Evolutionary conservation across 83 land plant genomes (phyloP).

Genomic region (Picea engelmannii): DNA sequence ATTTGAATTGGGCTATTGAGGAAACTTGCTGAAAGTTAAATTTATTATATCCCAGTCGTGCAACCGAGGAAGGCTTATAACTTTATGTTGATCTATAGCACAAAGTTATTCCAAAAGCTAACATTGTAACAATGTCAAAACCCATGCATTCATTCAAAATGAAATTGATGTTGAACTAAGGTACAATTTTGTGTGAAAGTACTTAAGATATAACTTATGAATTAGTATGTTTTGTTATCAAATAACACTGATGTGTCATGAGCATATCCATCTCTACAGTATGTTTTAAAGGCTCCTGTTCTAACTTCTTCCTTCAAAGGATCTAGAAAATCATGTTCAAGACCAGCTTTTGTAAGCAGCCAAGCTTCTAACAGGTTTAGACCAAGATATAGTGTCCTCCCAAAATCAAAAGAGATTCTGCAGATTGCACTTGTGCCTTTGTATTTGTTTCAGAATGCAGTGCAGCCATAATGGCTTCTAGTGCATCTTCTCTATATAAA

Average conservation of each 20-base stretch:
- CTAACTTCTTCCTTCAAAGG: conserved; percentile 26
- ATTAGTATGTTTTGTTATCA: neutral
- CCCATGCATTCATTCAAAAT: too few relatives aligned
- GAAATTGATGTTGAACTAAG: too few relatives aligned
- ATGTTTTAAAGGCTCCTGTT: conserved; percentile 14
- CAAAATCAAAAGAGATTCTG: conserved; percentile 49
- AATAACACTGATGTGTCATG: neutral
- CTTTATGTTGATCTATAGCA: too few relatives aligned
- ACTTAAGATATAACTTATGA: neutral
- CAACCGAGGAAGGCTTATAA: too few relatives aligned
- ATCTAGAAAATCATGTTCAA: conserved; percentile 16
- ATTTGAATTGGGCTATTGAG: too few relatives aligned
- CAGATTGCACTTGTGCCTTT: conserved; percentile 31
- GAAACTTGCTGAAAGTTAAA: too few relatives aligned
- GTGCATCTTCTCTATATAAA: conserved; percentile 67
- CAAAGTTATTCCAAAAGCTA: too few relatives aligned
- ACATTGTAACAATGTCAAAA: too few relatives aligned
- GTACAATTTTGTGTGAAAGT: too few relatives aligned
- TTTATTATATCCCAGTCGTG: too few relatives aligned
- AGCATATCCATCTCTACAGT: conserved; percentile 1
- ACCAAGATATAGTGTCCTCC: conserved; percentile 41
- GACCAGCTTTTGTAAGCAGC: conserved; percentile 54
- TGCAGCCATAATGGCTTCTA: conserved; percentile 47
- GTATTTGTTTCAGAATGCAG: conserved; percentile 29
- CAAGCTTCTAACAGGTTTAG: conserved; percentile 43